phyloP scores from a whole-genome alignment of 495 filamentous ascomycete species.

The Aspergillus haitiensis region DNA sequence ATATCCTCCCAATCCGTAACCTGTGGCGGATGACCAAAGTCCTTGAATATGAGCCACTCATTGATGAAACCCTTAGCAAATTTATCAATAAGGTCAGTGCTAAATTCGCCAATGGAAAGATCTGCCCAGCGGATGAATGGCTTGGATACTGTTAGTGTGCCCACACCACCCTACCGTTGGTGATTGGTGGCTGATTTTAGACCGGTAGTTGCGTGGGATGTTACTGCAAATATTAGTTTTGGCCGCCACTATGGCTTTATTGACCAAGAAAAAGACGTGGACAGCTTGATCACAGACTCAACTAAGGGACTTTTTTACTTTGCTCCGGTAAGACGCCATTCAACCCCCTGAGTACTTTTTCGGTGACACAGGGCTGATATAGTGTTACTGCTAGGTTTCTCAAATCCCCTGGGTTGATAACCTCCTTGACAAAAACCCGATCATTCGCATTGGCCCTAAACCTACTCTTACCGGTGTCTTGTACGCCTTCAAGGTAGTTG shows the following conservation, averaged over 20 bases:
- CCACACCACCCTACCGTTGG: background rate
- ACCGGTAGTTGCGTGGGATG: slow-evolving; percentile 38
- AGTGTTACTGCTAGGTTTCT: slow-evolving; percentile 2
- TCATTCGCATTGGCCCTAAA: slow-evolving; percentile 28
- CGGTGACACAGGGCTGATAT: background rate
- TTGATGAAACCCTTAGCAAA: slow-evolving; percentile 31
- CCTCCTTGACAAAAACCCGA: slow-evolving; percentile 59
- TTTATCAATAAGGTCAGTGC: slow-evolving; percentile 29
- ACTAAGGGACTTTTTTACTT: slow-evolving; percentile 36
- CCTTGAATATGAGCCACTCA: slow-evolving; percentile 27
- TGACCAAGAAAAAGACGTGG: slow-evolving; percentile 18
- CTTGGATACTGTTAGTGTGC: slow-evolving; percentile 14
- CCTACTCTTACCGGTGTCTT: slow-evolving; percentile 27
- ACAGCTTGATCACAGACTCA: slow-evolving; percentile 29
- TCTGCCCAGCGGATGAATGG: slow-evolving; percentile 19
- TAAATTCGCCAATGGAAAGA: slow-evolving; percentile 21
- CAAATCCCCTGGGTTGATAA: slow-evolving; percentile 56
- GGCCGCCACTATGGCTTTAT: slow-evolving; percentile 21
- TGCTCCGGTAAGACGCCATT: slow-evolving; percentile 25
- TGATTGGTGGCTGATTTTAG: background rate
- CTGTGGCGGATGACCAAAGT: slow-evolving; percentile 35
- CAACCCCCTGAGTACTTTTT: background rate
- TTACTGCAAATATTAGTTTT: slow-evolving; percentile 38
- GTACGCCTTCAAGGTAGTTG: slow-evolving; percentile 26
- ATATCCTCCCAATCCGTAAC: slow-evolving; percentile 27